A percentile compares a stretch with the other conserved stretches of the same genome.
phyloP scores from a whole-genome alignment of 2,329 filamentous ascomycete genomes.

The Fusarium tanahbumbuense region DNA sequence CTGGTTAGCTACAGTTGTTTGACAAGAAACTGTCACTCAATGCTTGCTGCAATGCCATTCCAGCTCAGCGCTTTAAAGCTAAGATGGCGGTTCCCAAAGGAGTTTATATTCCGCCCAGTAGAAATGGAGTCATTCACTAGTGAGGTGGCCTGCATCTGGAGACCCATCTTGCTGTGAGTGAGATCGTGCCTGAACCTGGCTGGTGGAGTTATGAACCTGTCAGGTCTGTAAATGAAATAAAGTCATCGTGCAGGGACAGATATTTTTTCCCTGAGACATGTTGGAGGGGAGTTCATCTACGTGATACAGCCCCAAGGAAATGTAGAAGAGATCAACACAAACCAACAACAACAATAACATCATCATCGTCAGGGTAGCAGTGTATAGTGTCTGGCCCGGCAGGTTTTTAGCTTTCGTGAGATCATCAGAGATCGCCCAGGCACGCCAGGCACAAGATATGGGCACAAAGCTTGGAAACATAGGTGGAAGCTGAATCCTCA shows the following conservation, averaged over 20 bases:
- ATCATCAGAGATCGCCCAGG: constrained; percentile 31
- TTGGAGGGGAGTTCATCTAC: constrained; percentile 33
- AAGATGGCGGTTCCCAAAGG: background rate
- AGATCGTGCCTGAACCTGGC: constrained; percentile 23
- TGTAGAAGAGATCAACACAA: constrained; percentile 3
- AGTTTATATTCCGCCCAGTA: background rate
- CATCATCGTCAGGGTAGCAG: background rate
- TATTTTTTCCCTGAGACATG: constrained; percentile 26
- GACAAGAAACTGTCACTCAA: background rate
- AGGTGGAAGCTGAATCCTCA: constrained; percentile 5
- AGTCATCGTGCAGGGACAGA: constrained; percentile 29
- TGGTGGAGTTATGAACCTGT: constrained; percentile 30
- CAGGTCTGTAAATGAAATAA: constrained; percentile 5
- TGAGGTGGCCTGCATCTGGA: constrained; percentile 5
- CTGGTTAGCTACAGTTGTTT: background rate
- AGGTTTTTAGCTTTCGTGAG: constrained; percentile 13
- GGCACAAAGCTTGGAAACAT: constrained; percentile 22
- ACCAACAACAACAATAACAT: constrained; percentile 2
- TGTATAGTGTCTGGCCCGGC: background rate
- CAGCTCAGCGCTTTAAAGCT: background rate
- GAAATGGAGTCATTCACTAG: constrained; percentile 7
- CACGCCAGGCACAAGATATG: constrained; percentile 34
- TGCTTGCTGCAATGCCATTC: background rate
- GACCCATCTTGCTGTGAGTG: constrained; percentile 11
- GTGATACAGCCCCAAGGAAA: constrained; percentile 6